Conservation (phyloP, 202 grass and related monocot species). For the Bolboschoenoplectus hybrid region DNA sequence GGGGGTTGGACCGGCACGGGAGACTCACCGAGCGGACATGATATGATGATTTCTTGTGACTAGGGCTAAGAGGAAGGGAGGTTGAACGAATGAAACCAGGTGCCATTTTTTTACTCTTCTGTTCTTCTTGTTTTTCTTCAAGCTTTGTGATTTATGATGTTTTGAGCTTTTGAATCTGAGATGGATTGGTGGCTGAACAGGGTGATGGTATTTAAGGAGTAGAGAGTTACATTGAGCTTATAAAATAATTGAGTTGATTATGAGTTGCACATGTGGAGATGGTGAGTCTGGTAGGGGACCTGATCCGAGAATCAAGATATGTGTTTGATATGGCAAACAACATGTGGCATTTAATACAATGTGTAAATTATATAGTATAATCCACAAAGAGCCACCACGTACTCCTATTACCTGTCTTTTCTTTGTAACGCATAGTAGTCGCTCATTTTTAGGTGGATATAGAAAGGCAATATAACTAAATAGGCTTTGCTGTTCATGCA, state of each 20-base stretch:
- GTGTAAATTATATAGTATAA: background rate
- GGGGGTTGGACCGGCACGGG: constrained; percentile 63
- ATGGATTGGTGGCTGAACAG: background rate
- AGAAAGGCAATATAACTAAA: background rate
- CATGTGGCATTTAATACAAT: background rate
- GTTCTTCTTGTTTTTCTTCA: background rate
- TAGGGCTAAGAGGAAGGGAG: constrained; percentile 59
- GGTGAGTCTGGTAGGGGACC: background rate
- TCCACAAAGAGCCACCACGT: background rate
- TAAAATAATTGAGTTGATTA: constrained; percentile 19
- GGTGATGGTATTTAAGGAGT: constrained; percentile 24
- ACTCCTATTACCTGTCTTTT: background rate
- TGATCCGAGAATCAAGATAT: constrained; percentile 22
- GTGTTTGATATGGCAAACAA: background rate
- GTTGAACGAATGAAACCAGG: constrained; percentile 59
- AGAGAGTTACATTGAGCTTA: background rate
- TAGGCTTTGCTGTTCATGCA: constrained; percentile 2
- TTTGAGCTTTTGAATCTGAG: background rate
- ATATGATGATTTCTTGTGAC: constrained; percentile 22
- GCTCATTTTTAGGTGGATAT: background rate
- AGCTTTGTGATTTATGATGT: background rate
- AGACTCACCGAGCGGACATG: constrained; percentile 68
- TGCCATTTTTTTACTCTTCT: constrained; percentile 45
- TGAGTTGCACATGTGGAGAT: background rate
- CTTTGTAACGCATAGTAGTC: background rate